These are phyloP conservation scores for Sanguinoderma infundibulare DNA, from an alignment of 1,284 basidiomycete genomes.

Conservation along the genomic window DNA sequence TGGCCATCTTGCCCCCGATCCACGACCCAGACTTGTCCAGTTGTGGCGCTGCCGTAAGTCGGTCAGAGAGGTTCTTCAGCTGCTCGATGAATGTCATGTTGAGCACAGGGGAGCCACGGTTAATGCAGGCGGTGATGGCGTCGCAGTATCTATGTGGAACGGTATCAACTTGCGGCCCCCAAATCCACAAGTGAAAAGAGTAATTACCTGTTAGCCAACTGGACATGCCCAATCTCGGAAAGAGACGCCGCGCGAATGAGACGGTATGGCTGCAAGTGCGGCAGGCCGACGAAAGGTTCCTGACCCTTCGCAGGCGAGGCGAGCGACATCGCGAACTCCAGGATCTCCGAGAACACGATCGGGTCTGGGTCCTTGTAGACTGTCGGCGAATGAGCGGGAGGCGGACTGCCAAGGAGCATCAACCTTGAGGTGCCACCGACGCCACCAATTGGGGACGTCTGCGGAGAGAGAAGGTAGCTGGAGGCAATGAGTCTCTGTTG, in stretches of 20 bases:
- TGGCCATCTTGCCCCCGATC: constrained; percentile 81
- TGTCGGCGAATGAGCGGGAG: constrained; percentile 52
- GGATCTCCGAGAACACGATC: constrained; percentile 88
- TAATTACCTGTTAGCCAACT: constrained; percentile 73
- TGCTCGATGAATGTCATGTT: constrained; percentile 74
- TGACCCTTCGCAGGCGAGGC: constrained; percentile 79
- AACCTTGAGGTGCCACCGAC: constrained; percentile 66
- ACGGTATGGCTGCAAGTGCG: constrained; percentile 90
- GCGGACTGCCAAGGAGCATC: constrained; percentile 68
- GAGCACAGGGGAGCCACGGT: constrained; percentile 70
- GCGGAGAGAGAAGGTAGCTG: constrained; percentile 89
- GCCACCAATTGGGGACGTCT: constrained; percentile 79
- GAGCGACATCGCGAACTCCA: constrained; percentile 90
- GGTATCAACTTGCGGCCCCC: not conserved
- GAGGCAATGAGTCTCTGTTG: constrained; percentile 3
- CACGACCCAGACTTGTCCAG: constrained; percentile 77
- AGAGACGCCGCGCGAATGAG: constrained; percentile 80
- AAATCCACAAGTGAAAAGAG: not conserved
- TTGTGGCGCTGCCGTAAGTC: constrained; percentile 78
- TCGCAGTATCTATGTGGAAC: constrained; percentile 85
- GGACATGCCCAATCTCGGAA: constrained; percentile 81
- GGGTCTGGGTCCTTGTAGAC: constrained; percentile 79
- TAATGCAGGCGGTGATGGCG: constrained; percentile 77
- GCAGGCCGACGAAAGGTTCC: constrained; percentile 82
- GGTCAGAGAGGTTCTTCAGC: constrained; percentile 82